Base-by-base conservation (phyloP, 345 rosid genomes). In the Conringia planisiliqua region DNA sequence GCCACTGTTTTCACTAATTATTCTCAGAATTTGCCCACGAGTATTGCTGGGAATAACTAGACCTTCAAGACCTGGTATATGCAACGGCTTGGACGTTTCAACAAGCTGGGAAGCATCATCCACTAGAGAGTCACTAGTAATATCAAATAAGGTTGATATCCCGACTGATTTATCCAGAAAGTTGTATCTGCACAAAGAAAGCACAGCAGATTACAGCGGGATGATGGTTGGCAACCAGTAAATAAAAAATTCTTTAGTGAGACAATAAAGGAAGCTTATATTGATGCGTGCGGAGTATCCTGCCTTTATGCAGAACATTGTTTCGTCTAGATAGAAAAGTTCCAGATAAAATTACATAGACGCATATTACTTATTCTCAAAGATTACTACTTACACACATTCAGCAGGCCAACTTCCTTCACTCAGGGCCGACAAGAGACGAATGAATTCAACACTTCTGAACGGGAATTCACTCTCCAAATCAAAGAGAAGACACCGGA, bases 391-490 rank as follows among this genome's bases (percentile, higher is more conserved):
- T 88, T 82, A 94, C 99, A 89, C 97, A 42, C 99, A 95, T 84
- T 92, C 92, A 35, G 97, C 88, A 58, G 99, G 97, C 99, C 99
- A 95, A 63, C 87, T 83, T 76, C 97, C 99, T 80, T 92, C 97
- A 81, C 95, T 84, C 61, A 95, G 89, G 73, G 96, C 85, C 61
- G 97, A 86, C 80, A 95, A 79, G 71, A 95, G 82, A 65, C 89
- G 89, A 76, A 92, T 75, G 63, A 92, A 81, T 82, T 86, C 96
- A 42, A 73, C 62, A 71, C 84, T 88, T 81, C 96, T 92, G 70
- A 79, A 82, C 16, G 99, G 97, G 74, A 95, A 95, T 86, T 90
- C 97, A 35, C 89, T 86, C 83, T 90, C 99, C 73, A 95, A 80
- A 74, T 85, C 90, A 80, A 87, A 85, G 69, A 95, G 96, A 83